phyloP scores from a whole-genome alignment of 1,284 basidiomycete species.

The Naganishia albida region DNA sequence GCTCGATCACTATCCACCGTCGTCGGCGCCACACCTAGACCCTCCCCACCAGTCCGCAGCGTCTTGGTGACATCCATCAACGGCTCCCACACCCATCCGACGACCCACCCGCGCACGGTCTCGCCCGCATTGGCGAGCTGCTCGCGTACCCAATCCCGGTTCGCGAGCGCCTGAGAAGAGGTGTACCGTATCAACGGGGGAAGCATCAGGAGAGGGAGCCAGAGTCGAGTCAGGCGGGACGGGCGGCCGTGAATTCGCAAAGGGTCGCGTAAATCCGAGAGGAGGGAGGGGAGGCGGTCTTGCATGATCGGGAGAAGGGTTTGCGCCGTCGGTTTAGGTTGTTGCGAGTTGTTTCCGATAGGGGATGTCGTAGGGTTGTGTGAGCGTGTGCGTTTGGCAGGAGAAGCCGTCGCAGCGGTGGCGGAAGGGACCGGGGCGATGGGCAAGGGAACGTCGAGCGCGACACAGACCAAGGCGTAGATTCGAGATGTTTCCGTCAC shows the following conservation, averaged over 20 bases:
- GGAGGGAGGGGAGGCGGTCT: constrained; percentile 41
- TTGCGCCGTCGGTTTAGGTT: constrained; percentile 37
- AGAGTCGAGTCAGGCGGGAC: constrained; percentile 47
- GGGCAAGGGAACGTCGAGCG: constrained; percentile 41
- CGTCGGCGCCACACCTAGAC: constrained; percentile 58
- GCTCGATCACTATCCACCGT: constrained; percentile 52
- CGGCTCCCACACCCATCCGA: constrained; percentile 85
- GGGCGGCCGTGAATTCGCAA: constrained; percentile 46
- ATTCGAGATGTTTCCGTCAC: constrained; percentile 44
- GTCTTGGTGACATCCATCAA: constrained; percentile 80
- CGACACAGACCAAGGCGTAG: constrained; percentile 44
- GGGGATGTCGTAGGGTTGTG: constrained; percentile 8
- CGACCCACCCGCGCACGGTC: constrained; percentile 73
- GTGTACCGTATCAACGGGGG: constrained; percentile 45
- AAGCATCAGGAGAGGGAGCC: constrained; percentile 53
- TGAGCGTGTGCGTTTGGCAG: constrained; percentile 3
- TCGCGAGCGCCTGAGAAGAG: constrained; percentile 38
- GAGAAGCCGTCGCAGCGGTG: not conserved
- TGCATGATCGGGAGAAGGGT: constrained; percentile 43
- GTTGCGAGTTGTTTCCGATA: constrained; percentile 19
- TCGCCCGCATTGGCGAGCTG: constrained; percentile 66
- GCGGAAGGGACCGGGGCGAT: not conserved
- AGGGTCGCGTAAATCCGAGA: constrained; percentile 34
- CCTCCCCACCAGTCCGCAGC: constrained; percentile 58
- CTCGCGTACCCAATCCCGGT: constrained; percentile 55